Evolutionary conservation across 441 rosid genomes (phyloP), one percentile per base, ranked within the genome.

Genomic region (Populus hybrid): DNA sequence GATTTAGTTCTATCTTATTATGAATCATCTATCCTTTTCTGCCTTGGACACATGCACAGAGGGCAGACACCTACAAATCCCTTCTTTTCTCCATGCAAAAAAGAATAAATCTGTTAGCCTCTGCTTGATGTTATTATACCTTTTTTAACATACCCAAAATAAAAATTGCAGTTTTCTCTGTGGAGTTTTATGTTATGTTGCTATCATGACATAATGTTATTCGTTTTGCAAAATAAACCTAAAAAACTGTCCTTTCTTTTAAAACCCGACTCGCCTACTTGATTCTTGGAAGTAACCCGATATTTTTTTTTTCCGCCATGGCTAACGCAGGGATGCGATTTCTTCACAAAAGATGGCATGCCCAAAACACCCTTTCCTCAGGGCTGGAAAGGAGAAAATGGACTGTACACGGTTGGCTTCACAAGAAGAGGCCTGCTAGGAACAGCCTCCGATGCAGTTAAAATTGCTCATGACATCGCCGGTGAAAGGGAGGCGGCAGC

Each of bases 331-430:
- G 92, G 89, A 2, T 76, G 85, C 76, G 90, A 89, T 50, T 89
- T 89, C 75, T 92, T 93, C 89, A 84, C 90, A 36, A 79, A 89
- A 73, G 97, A 94, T 20, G 99, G 99, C 0, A 94, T 94, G 97
- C 97, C 99, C 0, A 92, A 77, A 82, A 86, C 88, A 30, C 89
- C 94, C 28, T 95, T 94, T 85, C 99, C 99, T 3, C 85, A 88
- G 79, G 90, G 97, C 0, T 95, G 99, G 98, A 95, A 91, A 76
- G 99, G 95, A 50, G 92, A 72, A 10, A 85, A 87, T 54, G 98
- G 99, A 76, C 72, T 95, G 4, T 95, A 95, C 82, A 84, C 91
- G 0, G 99, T 94, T 65, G 99, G 99, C 38, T 95, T 95, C 77
- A 93, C 97, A 30, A 84, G 92, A 74, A 89, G 90, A 83, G 99